phyloP scores from a whole-genome alignment of 2,329 filamentous ascomycete genomes.

The Microdochium bolleyi region DNA sequence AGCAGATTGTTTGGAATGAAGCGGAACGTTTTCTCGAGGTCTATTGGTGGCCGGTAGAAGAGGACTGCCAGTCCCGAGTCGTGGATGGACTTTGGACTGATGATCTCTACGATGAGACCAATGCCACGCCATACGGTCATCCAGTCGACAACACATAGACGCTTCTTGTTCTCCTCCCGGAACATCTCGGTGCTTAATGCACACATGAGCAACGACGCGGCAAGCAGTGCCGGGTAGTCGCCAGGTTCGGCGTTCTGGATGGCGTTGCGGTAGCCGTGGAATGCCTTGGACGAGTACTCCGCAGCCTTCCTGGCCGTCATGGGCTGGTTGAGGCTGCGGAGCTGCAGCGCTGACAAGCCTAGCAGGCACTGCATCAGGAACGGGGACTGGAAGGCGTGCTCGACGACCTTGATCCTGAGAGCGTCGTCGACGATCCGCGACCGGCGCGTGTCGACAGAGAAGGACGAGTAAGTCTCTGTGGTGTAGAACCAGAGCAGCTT shows the following conservation, averaged over 20 bases:
- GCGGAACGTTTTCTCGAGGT: constrained; percentile 30
- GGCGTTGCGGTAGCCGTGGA: constrained; percentile 43
- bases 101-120: constrained; percentile 36
- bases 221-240: constrained; percentile 41
- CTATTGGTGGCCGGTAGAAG: constrained; percentile 40
- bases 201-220: constrained; percentile 41
- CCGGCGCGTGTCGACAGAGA: constrained; percentile 29
- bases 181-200: constrained; percentile 43
- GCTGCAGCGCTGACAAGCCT: constrained; percentile 40
- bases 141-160: constrained; percentile 47
- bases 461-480: constrained; percentile 33
- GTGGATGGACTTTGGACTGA: constrained; percentile 18
- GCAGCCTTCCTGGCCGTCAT: constrained; percentile 30
- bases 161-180: constrained; percentile 32
- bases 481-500: constrained; percentile 49
- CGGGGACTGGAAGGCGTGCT: constrained; percentile 40
- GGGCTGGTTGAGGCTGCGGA: constrained; percentile 30
- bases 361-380: constrained; percentile 50
- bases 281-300: constrained; percentile 38
- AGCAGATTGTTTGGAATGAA: constrained; percentile 39
- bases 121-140: constrained; percentile 48
- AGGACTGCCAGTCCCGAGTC: constrained; percentile 36
- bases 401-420: constrained; percentile 37
- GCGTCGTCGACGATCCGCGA: constrained; percentile 29
- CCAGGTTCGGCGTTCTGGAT: constrained; percentile 35